Percentiles rank a stretch among this genome's conserved stretches.
Conservation (phyloP, 495 filamentous ascomycete species). For the Tetracladium marchalianum region DNA sequence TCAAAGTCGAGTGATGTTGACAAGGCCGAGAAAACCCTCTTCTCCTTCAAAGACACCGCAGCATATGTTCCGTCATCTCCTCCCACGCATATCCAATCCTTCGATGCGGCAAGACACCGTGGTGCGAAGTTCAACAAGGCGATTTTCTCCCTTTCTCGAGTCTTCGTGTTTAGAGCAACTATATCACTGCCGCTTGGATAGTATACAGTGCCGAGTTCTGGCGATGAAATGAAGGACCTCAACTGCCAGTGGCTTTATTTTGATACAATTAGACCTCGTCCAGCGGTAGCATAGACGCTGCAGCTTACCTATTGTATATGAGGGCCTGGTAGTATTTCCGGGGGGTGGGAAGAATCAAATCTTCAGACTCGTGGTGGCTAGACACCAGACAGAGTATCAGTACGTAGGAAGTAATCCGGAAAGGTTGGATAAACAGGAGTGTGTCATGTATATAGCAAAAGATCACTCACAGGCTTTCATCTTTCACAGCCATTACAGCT, state of each 20-base stretch:
- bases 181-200: slow-evolving; percentile 67
- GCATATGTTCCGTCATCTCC: slow-evolving; percentile 81
- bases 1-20: slow-evolving; percentile 27
- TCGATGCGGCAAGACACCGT: slow-evolving; percentile 70
- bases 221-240: slow-evolving; percentile 78
- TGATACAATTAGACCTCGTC: not conserved
- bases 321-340: slow-evolving; percentile 65
- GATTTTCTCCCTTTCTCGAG: slow-evolving; percentile 64
- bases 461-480: slow-evolving; percentile 37
- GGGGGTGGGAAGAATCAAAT: slow-evolving; percentile 51
- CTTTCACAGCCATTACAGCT: slow-evolving; percentile 38
- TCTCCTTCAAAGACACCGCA: slow-evolving; percentile 39
- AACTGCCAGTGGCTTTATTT: slow-evolving; percentile 75
- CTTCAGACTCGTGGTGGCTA: slow-evolving; percentile 32
- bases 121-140: slow-evolving; percentile 72
- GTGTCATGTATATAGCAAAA: no score
- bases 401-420: not conserved
- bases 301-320: slow-evolving; percentile 62
- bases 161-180: slow-evolving; percentile 60
- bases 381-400: not conserved
- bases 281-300: not conserved
- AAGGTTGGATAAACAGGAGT: no score
- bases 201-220: slow-evolving; percentile 66
- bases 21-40: slow-evolving; percentile 5
- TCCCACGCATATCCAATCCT: slow-evolving; percentile 85